These are phyloP conservation scores for Peterozyma xylosa DNA, from an alignment of 805 yeast genomes.

Conservation along the genomic window DNA sequence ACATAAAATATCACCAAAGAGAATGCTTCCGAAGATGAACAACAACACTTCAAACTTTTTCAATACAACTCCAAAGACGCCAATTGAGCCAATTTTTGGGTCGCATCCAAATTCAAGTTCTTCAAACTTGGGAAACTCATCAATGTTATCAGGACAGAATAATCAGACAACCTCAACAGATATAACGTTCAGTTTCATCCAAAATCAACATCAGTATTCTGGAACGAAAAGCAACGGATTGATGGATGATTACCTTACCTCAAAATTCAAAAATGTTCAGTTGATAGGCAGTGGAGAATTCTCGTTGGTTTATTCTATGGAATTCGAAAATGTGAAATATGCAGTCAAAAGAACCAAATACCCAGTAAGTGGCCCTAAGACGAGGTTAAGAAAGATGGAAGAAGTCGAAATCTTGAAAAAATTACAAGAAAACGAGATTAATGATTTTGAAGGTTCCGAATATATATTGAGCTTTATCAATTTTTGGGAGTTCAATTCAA, in stretches of 20 bases:
- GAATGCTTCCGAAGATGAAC: neutral
- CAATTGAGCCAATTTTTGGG: conserved; percentile 16
- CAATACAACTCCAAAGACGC: conserved; percentile 19
- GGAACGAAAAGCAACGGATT: conserved; percentile 6
- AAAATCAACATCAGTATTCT: neutral
- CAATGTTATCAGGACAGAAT: conserved; percentile 10
- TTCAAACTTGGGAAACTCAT: conserved; percentile 9
- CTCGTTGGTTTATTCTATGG: conserved; percentile 78
- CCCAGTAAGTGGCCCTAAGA: conserved; percentile 49
- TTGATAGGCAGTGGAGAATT: conserved; percentile 84
- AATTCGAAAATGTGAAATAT: conserved; percentile 57
- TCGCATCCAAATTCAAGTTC: conserved; percentile 2
- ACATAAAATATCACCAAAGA: neutral
- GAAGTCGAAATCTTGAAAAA: conserved; percentile 66
- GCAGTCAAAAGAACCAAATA: conserved; percentile 86
- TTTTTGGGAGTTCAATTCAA: conserved; percentile 75
- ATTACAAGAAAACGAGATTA: conserved; percentile 28
- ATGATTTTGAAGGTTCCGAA: conserved; percentile 59
- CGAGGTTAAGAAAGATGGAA: conserved; percentile 54
- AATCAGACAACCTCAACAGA: conserved; percentile 8
- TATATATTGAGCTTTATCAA: conserved; percentile 73
- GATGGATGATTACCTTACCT: conserved; percentile 35
- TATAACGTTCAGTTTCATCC: conserved; percentile 9
- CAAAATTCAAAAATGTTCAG: conserved; percentile 57
- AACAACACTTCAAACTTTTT: neutral